phyloP scores from a whole-genome alignment of 805 yeast species.

The Pichia eremophila region DNA sequence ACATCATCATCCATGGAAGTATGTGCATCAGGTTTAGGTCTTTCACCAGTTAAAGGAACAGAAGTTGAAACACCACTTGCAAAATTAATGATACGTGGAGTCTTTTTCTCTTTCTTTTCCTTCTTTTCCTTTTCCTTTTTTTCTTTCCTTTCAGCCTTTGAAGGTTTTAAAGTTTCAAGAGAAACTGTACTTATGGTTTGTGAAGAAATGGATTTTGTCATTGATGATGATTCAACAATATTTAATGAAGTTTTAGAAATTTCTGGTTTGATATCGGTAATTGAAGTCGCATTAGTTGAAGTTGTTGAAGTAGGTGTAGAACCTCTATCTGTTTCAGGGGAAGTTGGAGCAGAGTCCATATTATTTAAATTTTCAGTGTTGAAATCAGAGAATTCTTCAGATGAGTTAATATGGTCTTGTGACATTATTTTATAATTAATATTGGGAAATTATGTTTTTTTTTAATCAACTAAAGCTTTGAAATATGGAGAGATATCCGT shows the following conservation, averaged over 20 bases:
- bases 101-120: conserved; percentile 22
- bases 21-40: conserved; percentile 63
- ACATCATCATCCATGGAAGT: conserved; percentile 64
- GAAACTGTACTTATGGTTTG: background rate
- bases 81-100: conserved; percentile 36
- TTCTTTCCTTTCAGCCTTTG: conserved; percentile 13
- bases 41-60: conserved; percentile 70
- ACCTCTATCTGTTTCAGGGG: conserved; percentile 25
- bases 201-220: background rate
- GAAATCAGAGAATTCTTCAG: conserved; percentile 15
- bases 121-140: conserved; percentile 19
- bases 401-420: conserved; percentile 8
- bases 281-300: conserved; percentile 24
- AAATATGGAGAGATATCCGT: conserved; percentile 28
- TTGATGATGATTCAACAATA: background rate
- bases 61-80: conserved; percentile 71
- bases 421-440: background rate
- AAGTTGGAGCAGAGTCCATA: conserved; percentile 17
- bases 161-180: conserved; percentile 3
- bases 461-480: conserved; percentile 10
- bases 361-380: conserved; percentile 7
- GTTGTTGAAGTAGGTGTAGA: conserved; percentile 35
- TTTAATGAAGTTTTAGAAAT: conserved; percentile 4
- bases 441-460: background rate
- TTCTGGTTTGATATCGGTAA: conserved; percentile 3